Conservation (phyloP, 768 basidiomycete genomes). For the Tylopilus subfusipes region DNA sequence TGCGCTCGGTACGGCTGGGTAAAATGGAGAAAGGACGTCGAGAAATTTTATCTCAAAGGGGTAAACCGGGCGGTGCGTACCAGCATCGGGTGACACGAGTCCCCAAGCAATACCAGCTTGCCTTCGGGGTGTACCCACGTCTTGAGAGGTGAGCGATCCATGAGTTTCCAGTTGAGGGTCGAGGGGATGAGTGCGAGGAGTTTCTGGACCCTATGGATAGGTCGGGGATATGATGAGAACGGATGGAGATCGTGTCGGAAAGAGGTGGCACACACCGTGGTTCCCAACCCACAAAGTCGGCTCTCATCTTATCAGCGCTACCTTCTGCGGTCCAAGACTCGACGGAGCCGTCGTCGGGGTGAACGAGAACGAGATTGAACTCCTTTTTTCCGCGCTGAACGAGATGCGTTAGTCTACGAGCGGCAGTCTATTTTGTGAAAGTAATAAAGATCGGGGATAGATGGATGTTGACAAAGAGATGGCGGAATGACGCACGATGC, state of each 20-base stretch:
- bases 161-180: conserved; percentile 45
- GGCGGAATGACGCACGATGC: conserved; percentile 33
- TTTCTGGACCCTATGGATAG: conserved; percentile 40
- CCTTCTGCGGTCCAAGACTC: conserved; percentile 47
- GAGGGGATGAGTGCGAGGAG: conserved; percentile 43
- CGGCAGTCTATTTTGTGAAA: not conserved
- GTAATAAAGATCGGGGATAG: not conserved
- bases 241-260: not conserved
- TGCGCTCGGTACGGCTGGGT: conserved; percentile 50
- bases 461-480: not conserved
- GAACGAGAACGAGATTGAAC: conserved; percentile 45
- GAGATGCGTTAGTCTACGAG: not conserved
- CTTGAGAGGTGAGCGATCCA: conserved; percentile 45
- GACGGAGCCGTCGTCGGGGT: conserved; percentile 37
- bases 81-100: conserved; percentile 58
- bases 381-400: conserved; percentile 35
- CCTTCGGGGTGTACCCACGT: conserved; percentile 47
- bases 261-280: conserved; percentile 35
- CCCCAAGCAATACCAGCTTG: conserved; percentile 47
- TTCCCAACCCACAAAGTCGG: conserved; percentile 47
- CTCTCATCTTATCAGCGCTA: conserved; percentile 43
- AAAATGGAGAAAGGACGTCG: not conserved
- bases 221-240: not conserved
- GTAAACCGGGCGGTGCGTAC: conserved; percentile 11
- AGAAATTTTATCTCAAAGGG: not conserved